A percentile compares a stretch with the other conserved stretches of the same genome.
Evolutionary conservation across 2,329 filamentous ascomycete species (phyloP).

Genomic region (Teratosphaeria pseudoeucalypti): DNA sequence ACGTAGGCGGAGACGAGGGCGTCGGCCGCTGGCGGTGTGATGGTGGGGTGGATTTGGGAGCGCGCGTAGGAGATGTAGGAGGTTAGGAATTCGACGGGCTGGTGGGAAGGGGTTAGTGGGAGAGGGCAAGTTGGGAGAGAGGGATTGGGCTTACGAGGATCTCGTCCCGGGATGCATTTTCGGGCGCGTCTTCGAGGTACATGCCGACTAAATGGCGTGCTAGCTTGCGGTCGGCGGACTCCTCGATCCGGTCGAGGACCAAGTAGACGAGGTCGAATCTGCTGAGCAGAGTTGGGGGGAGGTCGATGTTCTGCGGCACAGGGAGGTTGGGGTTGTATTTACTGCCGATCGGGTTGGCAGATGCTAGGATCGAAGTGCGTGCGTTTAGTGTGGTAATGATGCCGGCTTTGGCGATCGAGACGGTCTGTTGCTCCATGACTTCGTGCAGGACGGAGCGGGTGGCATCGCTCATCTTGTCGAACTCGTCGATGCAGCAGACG

Average conservation of each 20-base stretch:
- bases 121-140: not conserved
- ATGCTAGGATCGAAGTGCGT: slow-evolving; percentile 87
- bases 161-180: slow-evolving; percentile 68
- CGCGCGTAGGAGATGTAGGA: slow-evolving; percentile 96
- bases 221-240: slow-evolving; percentile 75
- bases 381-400: slow-evolving; percentile 88
- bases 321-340: slow-evolving; percentile 94
- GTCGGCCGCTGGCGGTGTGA: slow-evolving; percentile 69
- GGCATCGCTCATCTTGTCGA: slow-evolving; percentile 69
- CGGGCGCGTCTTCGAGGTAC: slow-evolving; percentile 90
- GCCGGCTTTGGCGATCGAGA: slow-evolving; percentile 67
- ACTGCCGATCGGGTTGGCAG: slow-evolving; percentile 94
- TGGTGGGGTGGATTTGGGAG: slow-evolving; percentile 68
- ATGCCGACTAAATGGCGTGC: slow-evolving; percentile 90
- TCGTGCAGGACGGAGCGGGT: slow-evolving; percentile 66
- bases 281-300: slow-evolving; percentile 86
- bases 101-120: not conserved
- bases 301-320: slow-evolving; percentile 94
- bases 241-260: slow-evolving; percentile 86
- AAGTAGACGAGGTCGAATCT: slow-evolving; percentile 96
- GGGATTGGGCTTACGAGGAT: slow-evolving; percentile 57
- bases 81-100: slow-evolving; percentile 92
- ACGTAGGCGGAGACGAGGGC: slow-evolving; percentile 83
- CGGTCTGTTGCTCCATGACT: slow-evolving; percentile 73
- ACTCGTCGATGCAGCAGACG: slow-evolving; percentile 70